Percentiles rank a stretch among this genome's conserved stretches.
phyloP scores from a whole-genome alignment of 2,329 filamentous ascomycete genomes.

The Ilyonectria mors-panacis region DNA sequence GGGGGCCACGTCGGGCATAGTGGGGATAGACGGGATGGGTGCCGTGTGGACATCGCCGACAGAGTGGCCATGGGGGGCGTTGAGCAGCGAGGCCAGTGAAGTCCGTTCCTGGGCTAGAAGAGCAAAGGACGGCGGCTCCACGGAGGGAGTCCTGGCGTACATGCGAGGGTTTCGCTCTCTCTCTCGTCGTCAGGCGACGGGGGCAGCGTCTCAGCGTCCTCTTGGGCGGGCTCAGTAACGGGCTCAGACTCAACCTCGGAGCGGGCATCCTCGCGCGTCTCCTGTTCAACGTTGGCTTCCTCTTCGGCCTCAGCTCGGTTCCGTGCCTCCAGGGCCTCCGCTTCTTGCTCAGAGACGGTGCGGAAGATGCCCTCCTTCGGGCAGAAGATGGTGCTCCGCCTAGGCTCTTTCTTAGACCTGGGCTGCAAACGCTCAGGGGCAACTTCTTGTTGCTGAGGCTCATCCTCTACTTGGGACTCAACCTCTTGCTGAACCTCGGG shows the following conservation, averaged over 20 bases:
- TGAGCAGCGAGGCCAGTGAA: slow-evolving; percentile 73
- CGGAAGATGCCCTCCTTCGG: slow-evolving; percentile 76
- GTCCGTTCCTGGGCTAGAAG: slow-evolving; percentile 67
- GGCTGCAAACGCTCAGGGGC: slow-evolving; percentile 38
- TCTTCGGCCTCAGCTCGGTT: slow-evolving; percentile 39
- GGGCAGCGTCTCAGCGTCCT: slow-evolving; percentile 46
- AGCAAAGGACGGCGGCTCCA: slow-evolving; percentile 74
- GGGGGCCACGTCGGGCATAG: slow-evolving; percentile 46
- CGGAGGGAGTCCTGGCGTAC: slow-evolving; percentile 73
- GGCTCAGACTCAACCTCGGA: slow-evolving; percentile 31
- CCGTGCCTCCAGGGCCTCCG: slow-evolving; percentile 59
- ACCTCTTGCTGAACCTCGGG: slow-evolving; percentile 26
- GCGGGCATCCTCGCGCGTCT: background rate
- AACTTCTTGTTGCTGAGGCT: slow-evolving; percentile 27
- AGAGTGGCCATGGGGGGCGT: slow-evolving; percentile 61
- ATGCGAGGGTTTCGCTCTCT: slow-evolving; percentile 54
- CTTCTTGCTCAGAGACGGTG: slow-evolving; percentile 70
- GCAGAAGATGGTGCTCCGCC: slow-evolving; percentile 70
- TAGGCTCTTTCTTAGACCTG: slow-evolving; percentile 58
- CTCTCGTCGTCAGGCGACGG: slow-evolving; percentile 54
- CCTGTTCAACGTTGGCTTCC: slow-evolving; percentile 32
- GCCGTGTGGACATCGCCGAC: slow-evolving; percentile 52
- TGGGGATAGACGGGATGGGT: slow-evolving; percentile 58
- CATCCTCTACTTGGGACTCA: slow-evolving; percentile 15
- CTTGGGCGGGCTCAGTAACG: slow-evolving; percentile 4